Conservation (phyloP, 1,284 basidiomycete species). For the Papiliotrema fonsecae region DNA sequence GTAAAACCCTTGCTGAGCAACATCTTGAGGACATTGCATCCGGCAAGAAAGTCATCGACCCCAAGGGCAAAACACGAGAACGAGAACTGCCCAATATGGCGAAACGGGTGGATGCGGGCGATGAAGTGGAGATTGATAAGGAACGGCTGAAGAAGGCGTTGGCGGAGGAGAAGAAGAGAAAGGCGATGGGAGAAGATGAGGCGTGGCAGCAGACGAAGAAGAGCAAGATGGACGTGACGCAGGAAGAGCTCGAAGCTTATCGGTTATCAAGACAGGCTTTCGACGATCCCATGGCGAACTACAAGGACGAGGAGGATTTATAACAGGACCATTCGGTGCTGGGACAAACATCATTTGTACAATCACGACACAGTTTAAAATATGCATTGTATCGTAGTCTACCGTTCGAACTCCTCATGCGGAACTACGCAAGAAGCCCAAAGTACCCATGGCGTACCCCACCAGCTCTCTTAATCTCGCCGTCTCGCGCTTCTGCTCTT, state of each 20-base stretch:
- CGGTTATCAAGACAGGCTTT: constrained; percentile 39
- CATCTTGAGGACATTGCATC: constrained; percentile 35
- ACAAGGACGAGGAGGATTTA: constrained; percentile 34
- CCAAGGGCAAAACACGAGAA: constrained; percentile 40
- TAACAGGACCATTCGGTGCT: background rate
- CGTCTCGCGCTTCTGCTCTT: constrained; percentile 66
- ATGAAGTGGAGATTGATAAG: constrained; percentile 62
- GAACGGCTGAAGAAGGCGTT: constrained; percentile 64
- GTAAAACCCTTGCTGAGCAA: constrained; percentile 44
- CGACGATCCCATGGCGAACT: constrained; percentile 50
- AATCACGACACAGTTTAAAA: background rate
- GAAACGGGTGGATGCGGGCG: constrained; percentile 65
- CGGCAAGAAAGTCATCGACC: constrained; percentile 4
- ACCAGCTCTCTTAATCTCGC: constrained; percentile 55
- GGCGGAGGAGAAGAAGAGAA: constrained; percentile 72
- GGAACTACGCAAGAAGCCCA: constrained; percentile 38
- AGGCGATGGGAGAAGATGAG: constrained; percentile 57
- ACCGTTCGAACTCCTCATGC: background rate
- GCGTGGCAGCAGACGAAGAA: constrained; percentile 47
- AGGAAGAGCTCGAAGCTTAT: constrained; percentile 69
- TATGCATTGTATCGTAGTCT: background rate
- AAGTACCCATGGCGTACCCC: constrained; percentile 44
- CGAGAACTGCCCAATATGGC: constrained; percentile 50
- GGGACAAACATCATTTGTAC: background rate
- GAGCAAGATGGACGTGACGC: constrained; percentile 66